Conservation (phyloP, 164 flowering plant species). For the Nymphaea colorata region DNA sequence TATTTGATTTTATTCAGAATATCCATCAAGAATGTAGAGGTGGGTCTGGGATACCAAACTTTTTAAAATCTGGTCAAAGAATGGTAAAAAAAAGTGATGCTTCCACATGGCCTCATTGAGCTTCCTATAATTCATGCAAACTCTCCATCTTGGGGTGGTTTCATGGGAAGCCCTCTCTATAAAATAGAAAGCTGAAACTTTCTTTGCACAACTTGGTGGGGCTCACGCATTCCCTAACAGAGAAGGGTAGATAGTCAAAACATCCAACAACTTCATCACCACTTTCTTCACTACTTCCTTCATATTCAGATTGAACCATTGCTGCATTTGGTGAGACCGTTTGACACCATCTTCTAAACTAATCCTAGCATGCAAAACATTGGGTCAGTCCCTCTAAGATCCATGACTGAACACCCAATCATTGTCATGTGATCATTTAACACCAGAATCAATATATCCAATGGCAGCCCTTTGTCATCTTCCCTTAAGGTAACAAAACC, state of each 20-base stretch:
- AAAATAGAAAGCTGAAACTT: too few species aligned
- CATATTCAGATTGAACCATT: neutral
- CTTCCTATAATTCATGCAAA: slow-evolving; percentile 2
- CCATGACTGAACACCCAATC: too few species aligned
- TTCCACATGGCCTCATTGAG: neutral
- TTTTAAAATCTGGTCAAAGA: slow-evolving; percentile 5
- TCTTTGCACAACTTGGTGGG: neutral
- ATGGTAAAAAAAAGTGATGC: neutral
- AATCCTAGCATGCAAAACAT: too few species aligned
- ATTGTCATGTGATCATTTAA: too few species aligned
- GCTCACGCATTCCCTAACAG: neutral
- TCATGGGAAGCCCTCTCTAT: neutral
- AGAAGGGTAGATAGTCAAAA: neutral
- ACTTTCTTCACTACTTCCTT: neutral
- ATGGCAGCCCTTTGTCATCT: too few species aligned
- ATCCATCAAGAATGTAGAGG: slow-evolving; percentile 3
- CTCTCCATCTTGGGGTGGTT: slow-evolving; percentile 1
- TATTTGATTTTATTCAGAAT: slow-evolving; percentile 5
- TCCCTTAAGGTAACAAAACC: too few species aligned
- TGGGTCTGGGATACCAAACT: neutral
- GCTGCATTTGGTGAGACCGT: too few species aligned
- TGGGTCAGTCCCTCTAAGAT: too few species aligned
- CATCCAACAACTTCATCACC: neutral
- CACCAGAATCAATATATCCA: too few species aligned
- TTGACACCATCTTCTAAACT: too few species aligned